Base-by-base conservation (phyloP, 2,329 filamentous ascomycete genomes). In the Colletotrichum acutatum region DNA sequence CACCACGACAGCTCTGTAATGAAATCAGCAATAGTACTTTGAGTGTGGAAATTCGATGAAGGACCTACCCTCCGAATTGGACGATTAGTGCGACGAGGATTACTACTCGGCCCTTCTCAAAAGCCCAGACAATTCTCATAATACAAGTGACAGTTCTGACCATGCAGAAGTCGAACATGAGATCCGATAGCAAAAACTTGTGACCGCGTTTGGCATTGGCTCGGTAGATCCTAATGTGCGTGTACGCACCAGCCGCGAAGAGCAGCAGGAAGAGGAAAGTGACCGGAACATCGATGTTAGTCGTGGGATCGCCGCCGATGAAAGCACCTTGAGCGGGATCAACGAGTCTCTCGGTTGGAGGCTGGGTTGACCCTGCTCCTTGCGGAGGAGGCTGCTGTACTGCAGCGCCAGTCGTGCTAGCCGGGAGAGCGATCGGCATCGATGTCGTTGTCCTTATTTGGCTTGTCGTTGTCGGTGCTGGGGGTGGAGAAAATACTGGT, bases 131-230 rank as follows among this genome's bases (percentile, higher is more conserved):
- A 58, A 84, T 82, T 16, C 83, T 79, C 71, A 84, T 78, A 37
- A 78, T 74, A 56, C 82, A 80, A 0, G 81, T 82, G 5, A 78
- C 65, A 34, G 79, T 77, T 2, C 83, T 77, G 5, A 82, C 78
- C 78, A 83, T 79, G 67, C 79, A 82, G 52, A 84, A 82, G 59
- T 81, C 82, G 68, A 84, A 83, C 56, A 84, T 74, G n/a, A 81
- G 76, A 59, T 77, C 78, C 1, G 82, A 83, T 3, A 84, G 75
- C 42, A 83, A 52, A 66, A 84, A 84, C 72, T 83, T 84, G 78
- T 84, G 83, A 1, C 78, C 77, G 2, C 79, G 76, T 57, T 79
- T 79, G 6, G 74, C 68, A 67, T 84, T 84, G 7, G 75, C 71
- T 11, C 72, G 63, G 74, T 76, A 78, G 59, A 78, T 76, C 16